Conservation (phyloP, 2,329 filamentous ascomycete genomes). For the Epichloe hybrida region DNA sequence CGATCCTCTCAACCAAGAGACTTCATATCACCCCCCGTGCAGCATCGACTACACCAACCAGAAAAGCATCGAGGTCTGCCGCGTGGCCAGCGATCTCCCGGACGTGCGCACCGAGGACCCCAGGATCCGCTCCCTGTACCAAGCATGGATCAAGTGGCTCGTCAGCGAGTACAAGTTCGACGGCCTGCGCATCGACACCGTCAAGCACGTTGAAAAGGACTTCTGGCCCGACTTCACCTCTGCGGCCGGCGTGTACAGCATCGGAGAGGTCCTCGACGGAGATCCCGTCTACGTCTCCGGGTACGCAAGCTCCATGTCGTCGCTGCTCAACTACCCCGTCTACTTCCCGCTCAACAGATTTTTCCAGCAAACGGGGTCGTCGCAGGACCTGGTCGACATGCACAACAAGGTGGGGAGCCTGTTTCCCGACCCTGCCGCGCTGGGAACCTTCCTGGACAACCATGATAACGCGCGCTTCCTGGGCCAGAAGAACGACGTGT, state of each 20-base stretch:
- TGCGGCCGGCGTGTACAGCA: slow-evolving; percentile 42
- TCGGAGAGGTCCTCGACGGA: slow-evolving; percentile 48
- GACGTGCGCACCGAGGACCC: slow-evolving; percentile 44
- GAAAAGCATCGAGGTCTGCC: slow-evolving; percentile 33
- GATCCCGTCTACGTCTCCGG: slow-evolving; percentile 35
- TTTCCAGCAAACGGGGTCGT: slow-evolving; percentile 24
- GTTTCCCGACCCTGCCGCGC: slow-evolving; percentile 30
- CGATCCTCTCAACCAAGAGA: slow-evolving; percentile 32
- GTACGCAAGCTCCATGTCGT: slow-evolving; percentile 40
- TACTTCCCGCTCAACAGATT: slow-evolving; percentile 30
- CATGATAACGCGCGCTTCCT: slow-evolving; percentile 44
- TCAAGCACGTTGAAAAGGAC: slow-evolving; percentile 44
- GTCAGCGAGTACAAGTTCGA: slow-evolving; percentile 49
- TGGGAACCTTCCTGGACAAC: slow-evolving; percentile 44
- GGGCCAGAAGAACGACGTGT: slow-evolving; percentile 35
- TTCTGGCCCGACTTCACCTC: slow-evolving; percentile 43
- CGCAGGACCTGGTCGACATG: slow-evolving; percentile 26
- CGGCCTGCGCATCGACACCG: slow-evolving; percentile 47
- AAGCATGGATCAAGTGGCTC: slow-evolving; percentile 45
- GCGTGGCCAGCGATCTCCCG: slow-evolving; percentile 40
- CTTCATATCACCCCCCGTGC: slow-evolving; percentile 51
- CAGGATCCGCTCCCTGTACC: slow-evolving; percentile 34
- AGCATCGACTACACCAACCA: slow-evolving; percentile 41
- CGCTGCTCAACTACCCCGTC: slow-evolving; percentile 47
- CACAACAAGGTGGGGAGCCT: slow-evolving; percentile 19